Evolutionary conservation across 2,329 filamentous ascomycete genomes (phyloP), one percentile per base, ranked within the genome.

Genomic region (Penicillium sp.): DNA sequence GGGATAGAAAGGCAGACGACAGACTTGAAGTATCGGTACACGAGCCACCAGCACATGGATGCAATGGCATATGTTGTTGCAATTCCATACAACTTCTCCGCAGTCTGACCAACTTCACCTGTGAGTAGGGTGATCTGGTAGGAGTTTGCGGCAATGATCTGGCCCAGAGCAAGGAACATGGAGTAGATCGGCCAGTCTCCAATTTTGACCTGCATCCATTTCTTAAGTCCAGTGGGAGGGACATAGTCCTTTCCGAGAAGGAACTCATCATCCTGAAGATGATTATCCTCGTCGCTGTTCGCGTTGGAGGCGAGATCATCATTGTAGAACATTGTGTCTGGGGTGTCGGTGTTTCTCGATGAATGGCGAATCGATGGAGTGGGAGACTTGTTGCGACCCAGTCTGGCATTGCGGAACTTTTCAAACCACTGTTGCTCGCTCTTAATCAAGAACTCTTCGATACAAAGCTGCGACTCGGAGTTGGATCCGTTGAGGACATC

Each of bases 121-220:
- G 84, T 85, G n/a, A 88, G 77, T n/a, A 88, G 76, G 1, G 85
- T 86, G 66, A 88, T 85, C 66, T 88, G 86, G 73, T 87, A 87
- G 0, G 83, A 86, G 69, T 86, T 87, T 55, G 84, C 82, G 1
- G 85, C 83, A 46, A 87, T 81, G 60, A 87, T 82, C 64, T 87
- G 85, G 32, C 83, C 82, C 40, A 86, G 74, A 7, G 83, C 83
- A 22, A 87, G 78, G 47, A 87, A 76, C 61, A 87, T 78, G 3
- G 82, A 81, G 67, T 87, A 87, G n/a, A 86, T 65, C 0, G 84
- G 85, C 84, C 85, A 87, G 63, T 86, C 83, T 22, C 82, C 82
- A 50, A 86, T 69, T 49, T 83, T 82, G 57, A 79, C 74, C 57
- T 82, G 78, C 71, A 86, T 79, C 61, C 79, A 72, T 56, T 83